These are phyloP conservation scores for Nemophila menziesii DNA, from an alignment of 257 asterid species.

Conservation along the genomic window DNA sequence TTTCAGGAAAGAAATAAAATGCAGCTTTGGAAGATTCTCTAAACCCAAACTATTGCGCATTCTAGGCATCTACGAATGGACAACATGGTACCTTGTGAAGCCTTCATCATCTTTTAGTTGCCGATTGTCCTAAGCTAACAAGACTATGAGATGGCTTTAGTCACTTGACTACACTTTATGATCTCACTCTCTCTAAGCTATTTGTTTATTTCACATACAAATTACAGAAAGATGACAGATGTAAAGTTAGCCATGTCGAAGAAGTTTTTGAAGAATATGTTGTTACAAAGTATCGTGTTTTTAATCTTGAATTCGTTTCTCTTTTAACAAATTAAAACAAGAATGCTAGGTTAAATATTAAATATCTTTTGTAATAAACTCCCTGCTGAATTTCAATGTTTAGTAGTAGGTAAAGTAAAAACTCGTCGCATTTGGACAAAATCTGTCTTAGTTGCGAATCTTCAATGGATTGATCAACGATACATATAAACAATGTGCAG, in stretches of 20 bases:
- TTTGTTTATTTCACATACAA: slow-evolving; percentile 1
- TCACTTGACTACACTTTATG: slow-evolving; percentile 10
- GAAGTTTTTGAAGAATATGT: too few relatives aligned
- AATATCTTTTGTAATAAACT: too few relatives aligned
- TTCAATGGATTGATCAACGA: too few relatives aligned
- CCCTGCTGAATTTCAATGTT: too few relatives aligned
- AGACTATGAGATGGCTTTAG: not conserved
- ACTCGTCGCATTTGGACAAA: too few relatives aligned
- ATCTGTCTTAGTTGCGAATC: too few relatives aligned
- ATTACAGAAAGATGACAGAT: slow-evolving; percentile 3
- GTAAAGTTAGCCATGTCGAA: slow-evolving; percentile 12
- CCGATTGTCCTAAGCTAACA: not conserved
- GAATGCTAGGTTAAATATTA: too few relatives aligned
- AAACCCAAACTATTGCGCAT: slow-evolving; percentile 14
- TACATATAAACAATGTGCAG: too few relatives aligned
- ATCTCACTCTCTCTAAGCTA: slow-evolving; percentile 6
- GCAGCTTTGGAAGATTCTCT: slow-evolving; percentile 10
- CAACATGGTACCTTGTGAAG: slow-evolving; percentile 9
- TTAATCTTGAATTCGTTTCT: too few relatives aligned
- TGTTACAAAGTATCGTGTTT: too few relatives aligned
- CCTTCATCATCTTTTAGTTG: slow-evolving; percentile 1
- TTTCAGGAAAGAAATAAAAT: slow-evolving; percentile 2
- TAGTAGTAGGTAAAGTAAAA: too few relatives aligned
- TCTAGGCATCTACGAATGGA: slow-evolving; percentile 12
- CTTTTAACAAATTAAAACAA: too few relatives aligned